Evolutionary conservation across 2,329 filamentous ascomycete species (phyloP), one percentile per base, ranked within the genome.

Genomic region (Ophiostoma quercus): DNA sequence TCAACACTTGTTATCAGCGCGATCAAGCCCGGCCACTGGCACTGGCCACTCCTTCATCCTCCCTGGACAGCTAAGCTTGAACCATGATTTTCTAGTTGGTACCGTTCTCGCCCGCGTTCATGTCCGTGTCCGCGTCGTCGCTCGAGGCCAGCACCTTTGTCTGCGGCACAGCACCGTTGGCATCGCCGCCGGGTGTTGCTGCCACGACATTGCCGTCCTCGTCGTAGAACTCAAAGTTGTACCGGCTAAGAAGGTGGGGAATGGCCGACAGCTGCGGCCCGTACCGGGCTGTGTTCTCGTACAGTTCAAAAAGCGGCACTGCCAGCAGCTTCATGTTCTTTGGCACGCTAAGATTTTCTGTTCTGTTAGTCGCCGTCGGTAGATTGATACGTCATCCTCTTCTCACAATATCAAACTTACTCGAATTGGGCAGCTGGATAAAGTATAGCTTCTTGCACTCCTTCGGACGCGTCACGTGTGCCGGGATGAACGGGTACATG

Each of bases 241-340:
- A 99, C 69, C 93, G 87, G 73, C 93, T 97, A 12, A 99, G 86
- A 4, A 98, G 85, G 78, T 99, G 95, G 0, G 95, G 95, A 70
- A 99, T 98, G 0, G 95, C 95, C 1, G 94, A 96, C 19, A 99
- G 88, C 78, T 99, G 95, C 4, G 95, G 95, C 0, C 95, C 95
- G 78, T 99, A 99, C 71, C 95, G 86, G 14, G 90, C 91, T 0
- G 92, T 97, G 80, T 99, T 99, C 77, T 99, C 95, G 83, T 99
- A 99, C 54, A 99, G 88, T 81, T 99, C 95, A 80, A 98, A 98
- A 0, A 99, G 85, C 0, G 95, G 95, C 1, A 99, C 95, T 1
- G 95, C 95, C 57, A 99, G 89, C 32, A 99, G 88, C 79, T 99
- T 99, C 95, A 99, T 98, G 81, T 99, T 99, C 83, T 99, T 99